Evolutionary conservation across 345 rosid genomes (phyloP), one percentile per base, ranked within the genome.

Genomic region (Bruguiera sexangula): DNA sequence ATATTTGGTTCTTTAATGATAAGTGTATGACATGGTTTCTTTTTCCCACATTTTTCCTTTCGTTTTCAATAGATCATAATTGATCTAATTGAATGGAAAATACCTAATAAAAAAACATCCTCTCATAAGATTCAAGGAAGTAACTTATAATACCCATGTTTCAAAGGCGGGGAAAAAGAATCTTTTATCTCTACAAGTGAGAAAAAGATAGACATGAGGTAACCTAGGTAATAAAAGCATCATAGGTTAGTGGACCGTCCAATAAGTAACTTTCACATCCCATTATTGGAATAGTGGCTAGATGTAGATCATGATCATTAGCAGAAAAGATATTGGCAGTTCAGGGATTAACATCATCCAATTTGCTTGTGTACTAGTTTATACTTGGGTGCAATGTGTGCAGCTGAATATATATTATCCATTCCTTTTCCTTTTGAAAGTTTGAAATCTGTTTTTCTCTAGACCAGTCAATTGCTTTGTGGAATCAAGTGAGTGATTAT

Each of bases 1-100:
- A 37, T 80, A 65, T 67, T 69, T 67, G 76, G 70, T 56, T 26
- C 54, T 36, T 69, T 66, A 19, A 29, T 15, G 76, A 78, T 78
- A 73, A 83, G 78, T 68, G 53, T 55, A 58, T 70, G 68, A 56
- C 60, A 24, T 56, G 30, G 15, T 43, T 43, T 43, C 19, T 15
- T 43, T 43, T 43, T 54, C 21, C 58, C 13, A 54, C 4, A 54
- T n/a, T 54, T 54, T 20, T 22, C 5, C 11, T n/a, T 7, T 34
- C 5, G 18, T 22, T 56, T 56, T 22, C 29, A 24, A 56, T 5
- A 22, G 3, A 56, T 24, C 29, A 9, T 24, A 22, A 21, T 55
- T 22, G 24, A 22, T 55, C 18, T 22, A 55, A 55, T n/a, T 9
- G 30, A 55, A 19, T 20, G 57, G 21, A 52, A 21, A 18, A 18